Percentiles rank a stretch among this genome's conserved stretches.
phyloP scores from a whole-genome alignment of 1,284 basidiomycete genomes.

The Moniliella sp. region DNA sequence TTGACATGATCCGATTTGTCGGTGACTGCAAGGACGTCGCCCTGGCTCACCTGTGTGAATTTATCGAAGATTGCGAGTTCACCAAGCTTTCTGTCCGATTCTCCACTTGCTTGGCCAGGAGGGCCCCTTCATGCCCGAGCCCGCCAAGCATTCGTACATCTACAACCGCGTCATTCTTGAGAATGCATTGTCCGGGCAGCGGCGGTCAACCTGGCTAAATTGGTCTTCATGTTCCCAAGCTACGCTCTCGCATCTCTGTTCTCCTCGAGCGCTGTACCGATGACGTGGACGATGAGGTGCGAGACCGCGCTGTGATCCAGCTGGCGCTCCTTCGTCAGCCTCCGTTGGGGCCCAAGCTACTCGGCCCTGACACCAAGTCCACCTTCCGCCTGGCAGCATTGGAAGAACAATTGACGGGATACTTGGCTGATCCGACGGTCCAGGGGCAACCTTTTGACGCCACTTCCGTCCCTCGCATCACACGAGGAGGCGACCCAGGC shows the following conservation, averaged over 20 bases:
- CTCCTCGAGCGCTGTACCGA: constrained; percentile 56
- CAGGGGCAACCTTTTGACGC: constrained; percentile 17
- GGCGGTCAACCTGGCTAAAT: constrained; percentile 84
- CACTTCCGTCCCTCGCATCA: constrained; percentile 16
- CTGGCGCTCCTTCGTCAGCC: constrained; percentile 52
- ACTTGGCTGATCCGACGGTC: constrained; percentile 15
- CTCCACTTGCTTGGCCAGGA: constrained; percentile 83
- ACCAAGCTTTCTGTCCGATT: constrained; percentile 95
- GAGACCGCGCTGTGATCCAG: constrained; percentile 88
- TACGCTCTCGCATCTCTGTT: constrained; percentile 69
- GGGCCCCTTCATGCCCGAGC: constrained; percentile 80
- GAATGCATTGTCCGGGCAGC: constrained; percentile 90
- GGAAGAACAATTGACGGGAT: constrained; percentile 17
- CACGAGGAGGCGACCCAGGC: constrained; percentile 21
- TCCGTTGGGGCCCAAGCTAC: constrained; percentile 57
- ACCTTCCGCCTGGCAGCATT: constrained; percentile 22
- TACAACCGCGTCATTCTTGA: constrained; percentile 98
- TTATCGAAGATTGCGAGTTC: constrained; percentile 99
- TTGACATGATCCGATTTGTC: constrained; percentile 98
- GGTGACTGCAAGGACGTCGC: constrained; percentile 67
- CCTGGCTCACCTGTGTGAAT: constrained; percentile 93
- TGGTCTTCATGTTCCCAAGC: constrained; percentile 61
- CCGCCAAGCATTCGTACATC: constrained; percentile 94
- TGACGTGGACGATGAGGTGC: constrained; percentile 95
- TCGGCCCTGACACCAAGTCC: constrained; percentile 72